These are phyloP conservation scores for Carex parvula DNA, from an alignment of 176 grass and related monocot species.

Conservation along the genomic window DNA sequence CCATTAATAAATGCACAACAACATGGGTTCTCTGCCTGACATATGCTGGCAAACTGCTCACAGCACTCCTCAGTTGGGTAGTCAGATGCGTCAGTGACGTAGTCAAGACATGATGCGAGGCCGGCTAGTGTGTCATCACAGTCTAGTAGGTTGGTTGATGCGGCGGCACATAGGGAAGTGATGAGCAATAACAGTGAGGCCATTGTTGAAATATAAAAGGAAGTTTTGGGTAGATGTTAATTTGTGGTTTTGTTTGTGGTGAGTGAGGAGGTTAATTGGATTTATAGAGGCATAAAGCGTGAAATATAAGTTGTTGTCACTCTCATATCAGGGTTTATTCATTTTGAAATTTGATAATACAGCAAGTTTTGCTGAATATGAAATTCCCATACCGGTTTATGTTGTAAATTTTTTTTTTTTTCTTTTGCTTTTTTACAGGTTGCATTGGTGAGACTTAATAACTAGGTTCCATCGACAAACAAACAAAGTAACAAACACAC, in stretches of 20 bases:
- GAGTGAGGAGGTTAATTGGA: background rate
- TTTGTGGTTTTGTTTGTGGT: background rate
- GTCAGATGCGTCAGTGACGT: slow-evolving; percentile 17
- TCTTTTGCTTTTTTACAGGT: slow-evolving; percentile 2
- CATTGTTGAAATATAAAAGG: slow-evolving; percentile 14
- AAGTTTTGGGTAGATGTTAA: background rate
- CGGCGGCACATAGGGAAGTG: slow-evolving; percentile 12
- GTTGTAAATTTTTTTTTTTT: no score
- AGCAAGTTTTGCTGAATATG: background rate
- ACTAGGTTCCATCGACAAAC: background rate
- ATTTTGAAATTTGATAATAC: background rate
- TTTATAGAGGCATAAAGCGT: slow-evolving; percentile 6
- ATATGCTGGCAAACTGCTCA: slow-evolving; percentile 22
- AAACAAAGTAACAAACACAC: background rate
- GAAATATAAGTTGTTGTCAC: slow-evolving; percentile 8
- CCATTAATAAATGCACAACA: slow-evolving; percentile 24
- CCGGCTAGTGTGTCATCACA: slow-evolving; percentile 10
- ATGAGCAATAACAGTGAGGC: slow-evolving; percentile 3
- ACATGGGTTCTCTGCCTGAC: slow-evolving; percentile 2
- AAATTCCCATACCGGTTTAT: no score
- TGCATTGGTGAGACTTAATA: slow-evolving; percentile 5
- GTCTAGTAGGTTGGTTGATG: slow-evolving; percentile 25
- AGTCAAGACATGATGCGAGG: slow-evolving; percentile 31
- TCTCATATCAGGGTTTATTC: background rate
- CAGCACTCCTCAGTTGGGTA: slow-evolving; percentile 15